phyloP scores from a whole-genome alignment of 1,284 basidiomycete genomes.

The Boletus calvinii region DNA sequence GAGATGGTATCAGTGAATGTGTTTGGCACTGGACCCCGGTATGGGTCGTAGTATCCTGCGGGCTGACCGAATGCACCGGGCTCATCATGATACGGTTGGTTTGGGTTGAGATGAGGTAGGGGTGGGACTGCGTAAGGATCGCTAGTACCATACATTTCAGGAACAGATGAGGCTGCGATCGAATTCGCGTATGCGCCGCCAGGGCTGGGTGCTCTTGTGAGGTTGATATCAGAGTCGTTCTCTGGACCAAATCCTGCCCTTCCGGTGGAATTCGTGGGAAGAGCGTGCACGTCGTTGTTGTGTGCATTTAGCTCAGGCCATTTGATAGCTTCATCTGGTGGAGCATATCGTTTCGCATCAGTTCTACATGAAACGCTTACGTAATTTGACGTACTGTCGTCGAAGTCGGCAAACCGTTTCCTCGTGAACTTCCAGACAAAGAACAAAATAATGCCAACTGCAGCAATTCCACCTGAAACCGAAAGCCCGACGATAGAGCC shows the following conservation, averaged over 20 bases:
- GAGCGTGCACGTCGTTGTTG: constrained; percentile 52
- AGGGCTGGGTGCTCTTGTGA: constrained; percentile 49
- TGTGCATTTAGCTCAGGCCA: constrained; percentile 82
- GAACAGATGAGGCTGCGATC: constrained; percentile 49
- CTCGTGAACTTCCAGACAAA: constrained; percentile 81
- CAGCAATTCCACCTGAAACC: constrained; percentile 72
- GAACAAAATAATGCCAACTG: constrained; percentile 67
- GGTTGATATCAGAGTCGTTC: constrained; percentile 57
- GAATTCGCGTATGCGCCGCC: constrained; percentile 44
- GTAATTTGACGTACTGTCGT: constrained; percentile 60
- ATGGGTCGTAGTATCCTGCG: constrained; percentile 70
- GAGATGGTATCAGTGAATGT: constrained; percentile 50
- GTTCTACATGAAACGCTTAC: constrained; percentile 14
- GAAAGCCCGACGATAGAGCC: constrained; percentile 77
- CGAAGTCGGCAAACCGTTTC: constrained; percentile 71
- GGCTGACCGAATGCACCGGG: constrained; percentile 42
- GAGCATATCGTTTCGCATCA: constrained; percentile 7
- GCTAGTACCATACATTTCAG: constrained; percentile 42
- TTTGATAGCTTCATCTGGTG: constrained; percentile 75
- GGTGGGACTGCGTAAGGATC: constrained; percentile 82
- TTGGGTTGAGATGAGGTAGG: constrained; percentile 79
- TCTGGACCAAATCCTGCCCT: constrained; percentile 58
- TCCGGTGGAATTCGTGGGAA: constrained; percentile 64
- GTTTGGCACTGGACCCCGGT: constrained; percentile 67
- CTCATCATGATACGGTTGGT: constrained; percentile 72